Percentiles rank a stretch among this genome's conserved stretches.
Conservation (phyloP, 2,329 filamentous ascomycete species). For the Hysterium pulicare region DNA sequence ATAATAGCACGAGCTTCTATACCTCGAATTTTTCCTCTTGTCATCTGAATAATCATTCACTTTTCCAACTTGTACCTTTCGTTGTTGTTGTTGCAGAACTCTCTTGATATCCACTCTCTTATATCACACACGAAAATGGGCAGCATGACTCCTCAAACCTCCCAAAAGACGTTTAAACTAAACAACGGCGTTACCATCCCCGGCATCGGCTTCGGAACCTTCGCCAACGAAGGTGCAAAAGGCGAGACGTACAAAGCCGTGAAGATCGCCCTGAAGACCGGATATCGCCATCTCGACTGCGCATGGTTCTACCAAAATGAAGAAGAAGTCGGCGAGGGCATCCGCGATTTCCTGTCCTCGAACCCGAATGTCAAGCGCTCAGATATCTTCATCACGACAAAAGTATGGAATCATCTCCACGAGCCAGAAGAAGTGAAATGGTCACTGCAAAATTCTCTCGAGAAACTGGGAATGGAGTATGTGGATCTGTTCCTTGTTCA, state of each 20-base stretch:
- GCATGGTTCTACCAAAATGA: conserved; percentile 73
- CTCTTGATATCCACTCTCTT: too few species aligned
- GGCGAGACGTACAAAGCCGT: conserved; percentile 55
- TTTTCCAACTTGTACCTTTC: too few species aligned
- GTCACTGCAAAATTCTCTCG: conserved; percentile 59
- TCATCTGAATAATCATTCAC: too few species aligned
- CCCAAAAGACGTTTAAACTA: conserved; percentile 51
- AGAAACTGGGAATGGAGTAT: conserved; percentile 59
- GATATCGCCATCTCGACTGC: conserved; percentile 65
- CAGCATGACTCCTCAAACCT: too few species aligned
- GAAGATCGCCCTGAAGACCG: conserved; percentile 55
- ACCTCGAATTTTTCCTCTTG: too few species aligned
- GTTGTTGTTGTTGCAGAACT: too few species aligned
- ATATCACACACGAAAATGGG: too few species aligned
- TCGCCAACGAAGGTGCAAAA: conserved; percentile 64
- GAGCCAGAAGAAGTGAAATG: conserved; percentile 59
- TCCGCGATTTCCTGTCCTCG: conserved; percentile 56
- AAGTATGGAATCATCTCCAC: conserved; percentile 59
- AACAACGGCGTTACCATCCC: conserved; percentile 63
- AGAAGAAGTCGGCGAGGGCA: conserved; percentile 63
- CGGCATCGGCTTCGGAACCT: conserved; percentile 69
- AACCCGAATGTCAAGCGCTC: conserved; percentile 54
- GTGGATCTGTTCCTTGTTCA: conserved; percentile 72
- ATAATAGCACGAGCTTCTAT: too few species aligned
- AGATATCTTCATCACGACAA: conserved; percentile 71